phyloP scores from a whole-genome alignment of 257 asterid genomes.

The Coffea canephora region DNA sequence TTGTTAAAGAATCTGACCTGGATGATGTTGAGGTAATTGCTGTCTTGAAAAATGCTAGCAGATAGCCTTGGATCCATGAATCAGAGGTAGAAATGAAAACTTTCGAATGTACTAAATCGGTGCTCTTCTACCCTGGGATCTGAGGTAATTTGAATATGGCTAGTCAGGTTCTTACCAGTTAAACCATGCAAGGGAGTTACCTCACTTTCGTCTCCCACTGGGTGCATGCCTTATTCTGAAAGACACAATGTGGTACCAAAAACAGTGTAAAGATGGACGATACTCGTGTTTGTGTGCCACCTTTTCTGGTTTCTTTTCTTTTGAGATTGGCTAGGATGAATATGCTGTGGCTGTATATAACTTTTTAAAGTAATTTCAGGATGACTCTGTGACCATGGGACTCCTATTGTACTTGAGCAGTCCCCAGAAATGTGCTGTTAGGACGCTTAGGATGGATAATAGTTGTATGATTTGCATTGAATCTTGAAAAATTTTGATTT shows the following conservation, averaged over 20 bases:
- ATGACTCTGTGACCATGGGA: background rate
- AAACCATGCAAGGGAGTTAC: background rate
- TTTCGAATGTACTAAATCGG: background rate
- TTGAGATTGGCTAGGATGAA: background rate
- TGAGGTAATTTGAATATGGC: conserved; percentile 4
- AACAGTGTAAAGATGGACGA: background rate
- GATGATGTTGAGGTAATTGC: conserved; percentile 68
- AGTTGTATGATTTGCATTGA: conserved; percentile 4
- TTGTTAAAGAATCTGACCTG: conserved; percentile 57
- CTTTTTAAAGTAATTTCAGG: conserved; percentile 7
- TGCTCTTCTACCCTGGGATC: conserved; percentile 4
- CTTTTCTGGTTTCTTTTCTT: background rate
- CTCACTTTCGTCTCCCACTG: too few relatives aligned
- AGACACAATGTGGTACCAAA: background rate
- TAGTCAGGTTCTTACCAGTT: background rate
- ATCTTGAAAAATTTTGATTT: background rate
- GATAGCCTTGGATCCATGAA: conserved; percentile 37
- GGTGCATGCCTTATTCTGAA: background rate
- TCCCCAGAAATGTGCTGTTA: background rate
- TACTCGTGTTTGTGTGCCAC: background rate
- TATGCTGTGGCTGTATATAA: conserved; percentile 6
- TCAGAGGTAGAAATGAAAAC: background rate
- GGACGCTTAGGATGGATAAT: background rate
- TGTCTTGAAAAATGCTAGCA: conserved; percentile 46
- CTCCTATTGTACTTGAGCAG: background rate